A percentile compares a stretch with the other conserved stretches of the same genome.
These are phyloP conservation scores for Prunus mume DNA, from an alignment of 306 rosid genomes.

Conservation along the genomic window DNA sequence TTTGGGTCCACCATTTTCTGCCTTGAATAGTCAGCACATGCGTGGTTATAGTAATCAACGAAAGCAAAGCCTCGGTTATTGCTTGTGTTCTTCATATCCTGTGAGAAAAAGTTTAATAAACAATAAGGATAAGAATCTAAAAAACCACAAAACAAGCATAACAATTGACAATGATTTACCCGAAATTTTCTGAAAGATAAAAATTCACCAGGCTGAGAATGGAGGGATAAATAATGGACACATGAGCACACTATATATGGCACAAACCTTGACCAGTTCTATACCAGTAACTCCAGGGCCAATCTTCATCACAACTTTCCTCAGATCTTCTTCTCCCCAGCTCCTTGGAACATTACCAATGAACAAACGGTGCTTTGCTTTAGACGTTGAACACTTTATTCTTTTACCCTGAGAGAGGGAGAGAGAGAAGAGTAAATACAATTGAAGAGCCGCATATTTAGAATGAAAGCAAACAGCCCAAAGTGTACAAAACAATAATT, in stretches of 20 bases:
- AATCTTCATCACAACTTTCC: slow-evolving; percentile 61
- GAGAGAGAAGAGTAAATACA: slow-evolving; percentile 15
- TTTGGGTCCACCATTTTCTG: slow-evolving; percentile 83
- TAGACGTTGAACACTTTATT: slow-evolving; percentile 85
- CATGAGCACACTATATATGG: slow-evolving; percentile 7
- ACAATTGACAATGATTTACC: not conserved
- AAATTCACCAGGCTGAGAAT: slow-evolving; percentile 5
- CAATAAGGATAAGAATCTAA: slow-evolving; percentile 10
- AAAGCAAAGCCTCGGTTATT: slow-evolving; percentile 97
- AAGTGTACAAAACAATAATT: not conserved
- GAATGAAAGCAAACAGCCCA: not conserved
- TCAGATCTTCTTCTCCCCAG: slow-evolving; percentile 86
- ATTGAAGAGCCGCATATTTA: slow-evolving; percentile 13
- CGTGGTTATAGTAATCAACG: slow-evolving; percentile 83
- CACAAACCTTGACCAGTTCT: slow-evolving; percentile 84
- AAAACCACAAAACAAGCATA: slow-evolving; percentile 8
- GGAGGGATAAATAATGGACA: slow-evolving; percentile 3
- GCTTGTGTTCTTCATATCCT: slow-evolving; percentile 77
- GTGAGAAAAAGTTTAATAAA: slow-evolving; percentile 35
- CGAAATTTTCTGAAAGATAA: not conserved
- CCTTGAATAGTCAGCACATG: slow-evolving; percentile 88
- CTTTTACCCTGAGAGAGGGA: slow-evolving; percentile 61
- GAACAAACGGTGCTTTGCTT: slow-evolving; percentile 94
- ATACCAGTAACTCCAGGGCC: slow-evolving; percentile 89
- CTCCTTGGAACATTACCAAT: slow-evolving; percentile 92